These are phyloP conservation scores for Dujonia santamariae DNA, from an alignment of 1,139 yeast genomes.

Conservation along the genomic window DNA sequence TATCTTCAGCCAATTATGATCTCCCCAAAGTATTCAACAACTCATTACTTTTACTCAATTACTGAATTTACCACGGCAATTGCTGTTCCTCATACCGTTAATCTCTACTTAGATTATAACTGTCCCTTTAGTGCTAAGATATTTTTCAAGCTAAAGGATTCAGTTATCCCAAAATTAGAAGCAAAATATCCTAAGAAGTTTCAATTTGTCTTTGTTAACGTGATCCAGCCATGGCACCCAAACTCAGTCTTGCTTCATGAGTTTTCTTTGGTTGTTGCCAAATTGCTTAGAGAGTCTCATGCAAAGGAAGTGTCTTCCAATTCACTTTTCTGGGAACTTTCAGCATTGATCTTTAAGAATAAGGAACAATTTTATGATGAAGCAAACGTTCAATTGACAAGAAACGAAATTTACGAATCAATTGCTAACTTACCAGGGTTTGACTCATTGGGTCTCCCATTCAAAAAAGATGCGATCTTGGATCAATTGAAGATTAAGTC, in stretches of 20 bases:
- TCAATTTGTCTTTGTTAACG: slow-evolving; percentile 61
- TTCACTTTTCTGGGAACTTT: slow-evolving; percentile 58
- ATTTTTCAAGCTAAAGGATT: slow-evolving; percentile 51
- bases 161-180: slow-evolving; percentile 54
- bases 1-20: slow-evolving; percentile 20
- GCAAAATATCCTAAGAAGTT: slow-evolving; percentile 47
- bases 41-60: slow-evolving; percentile 32
- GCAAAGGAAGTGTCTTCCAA: slow-evolving; percentile 20
- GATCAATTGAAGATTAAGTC: slow-evolving; percentile 26
- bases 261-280: slow-evolving; percentile 67
- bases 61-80: slow-evolving; percentile 18
- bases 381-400: slow-evolving; percentile 49
- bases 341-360: slow-evolving; percentile 52
- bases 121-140: slow-evolving; percentile 74
- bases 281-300: slow-evolving; percentile 43
- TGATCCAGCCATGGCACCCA: slow-evolving; percentile 87
- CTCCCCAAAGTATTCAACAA: slow-evolving; percentile 39
- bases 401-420: slow-evolving; percentile 55
- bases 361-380: slow-evolving; percentile 60
- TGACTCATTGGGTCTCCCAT: slow-evolving; percentile 28
- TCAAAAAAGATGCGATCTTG: slow-evolving; percentile 37
- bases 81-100: slow-evolving; percentile 32
- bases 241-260: slow-evolving; percentile 67
- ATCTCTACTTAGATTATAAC: slow-evolving; percentile 70
- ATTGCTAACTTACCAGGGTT: slow-evolving; percentile 51